Base-by-base conservation (phyloP, 2,329 filamentous ascomycete genomes). In the Aspergillus carbonarius region DNA sequence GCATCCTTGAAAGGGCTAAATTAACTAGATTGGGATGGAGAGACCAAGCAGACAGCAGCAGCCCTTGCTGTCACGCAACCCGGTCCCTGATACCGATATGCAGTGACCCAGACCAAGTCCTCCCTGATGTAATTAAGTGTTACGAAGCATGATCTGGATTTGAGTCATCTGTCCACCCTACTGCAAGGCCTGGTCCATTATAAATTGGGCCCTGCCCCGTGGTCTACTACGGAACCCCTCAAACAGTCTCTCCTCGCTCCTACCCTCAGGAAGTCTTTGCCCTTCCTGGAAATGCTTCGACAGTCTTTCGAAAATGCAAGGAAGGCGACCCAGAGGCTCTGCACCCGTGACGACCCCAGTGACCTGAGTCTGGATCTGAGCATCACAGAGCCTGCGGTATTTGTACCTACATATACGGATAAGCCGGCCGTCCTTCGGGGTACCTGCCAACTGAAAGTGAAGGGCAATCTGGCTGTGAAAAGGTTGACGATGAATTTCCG, bases 401-500 rank as follows among this genome's bases (percentile, higher is more conserved):
- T 63, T 40, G 55, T 61, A 6, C 61, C 61, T 23, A 57, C 56
- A 7, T 55, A 48, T 12, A 55, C 59, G 15, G 52, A 63, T 48
- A 63, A 61, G 13, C 59, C 61, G n/a, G 56, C 57, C 13, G 61
- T 63, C 12, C 54, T 63, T 30, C 50, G 61, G 20, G 61, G 61
- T n/a, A 40, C 30, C 47, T 63, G 61, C 23, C 50, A 39, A 18
- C 15, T 63, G 42, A 55, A 48, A 30, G 42, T 61, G 12, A 59
- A 61, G 23, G 39, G 55, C 7, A 25, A 50, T 4, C 18, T 59
- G 39, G 49, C 46, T 10, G 51, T 61, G 17, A 59, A 59, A 53
- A 37, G 50, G 37, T 39, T 63, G 35, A 53, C 54, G 1, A 56
- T 63, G 18, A 59, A 57, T 17, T 50, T 63, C 15, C 56, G 51